Evolutionary conservation across 2,329 filamentous ascomycete genomes (phyloP).

Genomic region (Penicillium sp.): DNA sequence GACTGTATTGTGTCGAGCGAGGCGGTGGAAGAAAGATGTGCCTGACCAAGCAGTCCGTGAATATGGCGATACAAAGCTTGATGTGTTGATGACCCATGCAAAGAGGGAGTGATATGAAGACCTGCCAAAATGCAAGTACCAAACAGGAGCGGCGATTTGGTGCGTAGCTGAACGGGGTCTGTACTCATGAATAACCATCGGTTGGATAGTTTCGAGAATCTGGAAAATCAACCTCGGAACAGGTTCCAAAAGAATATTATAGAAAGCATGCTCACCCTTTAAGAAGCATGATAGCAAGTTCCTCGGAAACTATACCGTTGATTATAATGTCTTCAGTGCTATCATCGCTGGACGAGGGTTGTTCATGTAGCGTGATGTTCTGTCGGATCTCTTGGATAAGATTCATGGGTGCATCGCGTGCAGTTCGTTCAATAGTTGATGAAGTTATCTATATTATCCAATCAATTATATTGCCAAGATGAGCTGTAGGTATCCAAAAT

Average conservation of each 20-base stretch:
- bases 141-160: not conserved
- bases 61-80: not conserved
- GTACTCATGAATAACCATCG: constrained; percentile 1
- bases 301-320: not conserved
- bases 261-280: not conserved
- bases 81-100: not conserved
- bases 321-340: not conserved
- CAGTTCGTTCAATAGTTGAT: constrained; percentile 12
- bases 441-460: not conserved
- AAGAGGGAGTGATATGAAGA: not conserved
- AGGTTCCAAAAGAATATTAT: not conserved
- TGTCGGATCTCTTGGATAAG: constrained; percentile 19
- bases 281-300: not conserved
- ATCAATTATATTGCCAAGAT: not conserved
- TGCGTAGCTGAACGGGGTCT: not conserved
- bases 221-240: not conserved
- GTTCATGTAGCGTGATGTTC: constrained; percentile 9
- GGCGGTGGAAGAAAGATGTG: not conserved
- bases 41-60: not conserved
- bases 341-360: not conserved
- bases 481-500: not conserved
- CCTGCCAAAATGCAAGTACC: not conserved
- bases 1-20: not conserved
- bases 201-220: not conserved
- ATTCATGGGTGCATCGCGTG: constrained; percentile 20